Base-by-base conservation (phyloP, 176 grass and related monocot genomes). In the Avena insularis region DNA sequence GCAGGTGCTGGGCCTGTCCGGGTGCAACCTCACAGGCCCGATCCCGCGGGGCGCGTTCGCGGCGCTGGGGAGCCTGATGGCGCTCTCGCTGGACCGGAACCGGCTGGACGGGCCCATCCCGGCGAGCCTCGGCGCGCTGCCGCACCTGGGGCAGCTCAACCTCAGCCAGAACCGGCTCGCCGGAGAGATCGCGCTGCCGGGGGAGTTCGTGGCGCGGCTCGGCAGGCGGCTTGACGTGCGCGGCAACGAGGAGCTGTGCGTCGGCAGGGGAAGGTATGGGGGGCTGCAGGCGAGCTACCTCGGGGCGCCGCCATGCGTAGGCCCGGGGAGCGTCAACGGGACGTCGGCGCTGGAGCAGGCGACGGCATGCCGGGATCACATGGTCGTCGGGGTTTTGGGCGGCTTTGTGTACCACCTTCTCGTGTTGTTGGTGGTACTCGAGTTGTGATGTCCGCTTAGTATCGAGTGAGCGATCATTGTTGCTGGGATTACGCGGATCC, bases 151-250 rank as follows among this genome's bases (percentile, higher is more conserved):
- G 12, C 92, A 95, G 77, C 91, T 97, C 12, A 97, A 95, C 88
- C 90, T 97, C 3, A 97, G 95, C 87, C 92, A 97, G 88, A 97
- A 97, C 90, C 69, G 87, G 54, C 85, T 97, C 6, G 86, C 83
- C 43, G 92, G 95, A 56, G 95, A 94, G 89, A 92, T 97, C 48
- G 82, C 51, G 27, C 88, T 97, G 79, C 92, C 95, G 5, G 87
- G 82, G 31, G 89, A 88, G 48, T 97, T 97, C 67, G 91, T 97
- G 19, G 90, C 76, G 59, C 88, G 89, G 78, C 92, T 97, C 15
- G 95, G 91, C 16, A 85, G 86, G 68, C 90, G 92, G 17, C 74
- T 95, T 69, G 95, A 97, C 82, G 92, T 97, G 35, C 92, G 92
- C 33, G 87, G 90, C 51, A 97, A 97, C 86, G 79, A 77, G 29